Evolutionary conservation across 306 rosid genomes (phyloP).

Genomic region (Trifolium fragiferum): DNA sequence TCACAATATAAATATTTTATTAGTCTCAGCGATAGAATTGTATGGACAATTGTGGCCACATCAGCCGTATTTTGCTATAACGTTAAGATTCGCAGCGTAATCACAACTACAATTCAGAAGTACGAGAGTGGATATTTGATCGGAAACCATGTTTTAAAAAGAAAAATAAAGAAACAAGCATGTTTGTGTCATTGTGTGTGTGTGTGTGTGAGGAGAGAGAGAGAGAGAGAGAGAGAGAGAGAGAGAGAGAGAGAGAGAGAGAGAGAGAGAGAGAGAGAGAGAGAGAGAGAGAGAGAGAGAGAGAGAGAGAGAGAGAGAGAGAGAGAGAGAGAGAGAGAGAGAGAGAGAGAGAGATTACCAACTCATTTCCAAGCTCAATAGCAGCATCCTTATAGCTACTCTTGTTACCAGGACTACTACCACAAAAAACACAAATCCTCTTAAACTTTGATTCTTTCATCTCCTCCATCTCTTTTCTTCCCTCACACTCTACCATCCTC

Average conservation of each 20-base stretch:
- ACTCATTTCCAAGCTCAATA: constrained; percentile 81
- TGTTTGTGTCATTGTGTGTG: too few relatives aligned
- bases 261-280: neutral
- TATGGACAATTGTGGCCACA: too few relatives aligned
- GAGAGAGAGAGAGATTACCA: constrained; percentile 54
- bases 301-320: neutral
- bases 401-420: constrained; percentile 90
- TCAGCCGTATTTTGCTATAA: neutral
- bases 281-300: neutral
- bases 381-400: constrained; percentile 86
- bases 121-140: neutral
- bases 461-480: constrained; percentile 46
- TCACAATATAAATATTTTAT: too few relatives aligned
- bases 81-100: neutral
- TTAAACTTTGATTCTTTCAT: constrained; percentile 70
- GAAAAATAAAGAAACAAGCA: too few relatives aligned
- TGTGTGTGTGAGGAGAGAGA: neutral
- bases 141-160: neutral
- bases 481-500: constrained; percentile 26
- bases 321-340: constrained; percentile 1
- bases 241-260: neutral
- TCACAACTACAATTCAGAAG: neutral
- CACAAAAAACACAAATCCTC: constrained; percentile 95
- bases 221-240: neutral
- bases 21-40: too few relatives aligned